Evolutionary conservation across 78 protist species (phyloP).

Genomic region (Speleostelium caveatum): DNA sequence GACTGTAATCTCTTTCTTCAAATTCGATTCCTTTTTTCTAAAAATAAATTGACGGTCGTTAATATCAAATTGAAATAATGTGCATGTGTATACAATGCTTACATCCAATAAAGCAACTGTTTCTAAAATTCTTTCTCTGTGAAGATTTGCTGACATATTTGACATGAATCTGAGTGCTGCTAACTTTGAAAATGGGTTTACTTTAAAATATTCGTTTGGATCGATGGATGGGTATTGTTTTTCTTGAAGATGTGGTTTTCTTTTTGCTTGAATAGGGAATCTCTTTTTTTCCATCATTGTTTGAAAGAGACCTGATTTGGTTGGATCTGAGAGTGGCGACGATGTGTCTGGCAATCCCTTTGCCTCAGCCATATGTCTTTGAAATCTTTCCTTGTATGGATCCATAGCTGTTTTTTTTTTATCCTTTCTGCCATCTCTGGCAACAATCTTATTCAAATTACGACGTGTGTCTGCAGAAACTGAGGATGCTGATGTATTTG

Average conservation of each 20-base stretch:
- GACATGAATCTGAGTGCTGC: not conserved
- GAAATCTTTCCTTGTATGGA: too few relatives aligned
- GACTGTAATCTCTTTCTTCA: not conserved
- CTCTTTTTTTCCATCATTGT: not conserved
- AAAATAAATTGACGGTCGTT: not conserved
- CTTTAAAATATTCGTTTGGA: not conserved
- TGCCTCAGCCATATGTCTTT: not conserved
- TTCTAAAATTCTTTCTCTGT: slow-evolving; percentile 23
- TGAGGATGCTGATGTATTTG: too few relatives aligned
- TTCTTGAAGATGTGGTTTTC: slow-evolving; percentile 47
- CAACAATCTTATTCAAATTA: too few relatives aligned
- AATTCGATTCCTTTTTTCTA: not conserved
- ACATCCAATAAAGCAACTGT: slow-evolving; percentile 32
- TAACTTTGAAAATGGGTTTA: not conserved
- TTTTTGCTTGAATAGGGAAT: slow-evolving; percentile 40
- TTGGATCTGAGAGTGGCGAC: slow-evolving; percentile 61
- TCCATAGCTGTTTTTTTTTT: too few relatives aligned
- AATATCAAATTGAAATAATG: not conserved
- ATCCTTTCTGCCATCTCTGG: too few relatives aligned
- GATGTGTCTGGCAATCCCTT: slow-evolving; percentile 13
- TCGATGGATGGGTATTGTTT: not conserved
- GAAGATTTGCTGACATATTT: slow-evolving; percentile 31
- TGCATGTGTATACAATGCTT: not conserved
- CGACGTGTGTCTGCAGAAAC: too few relatives aligned
- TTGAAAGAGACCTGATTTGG: slow-evolving; percentile 24